Conservation (phyloP, 2,329 filamentous ascomycete genomes). For the Aschersonia sp. region DNA sequence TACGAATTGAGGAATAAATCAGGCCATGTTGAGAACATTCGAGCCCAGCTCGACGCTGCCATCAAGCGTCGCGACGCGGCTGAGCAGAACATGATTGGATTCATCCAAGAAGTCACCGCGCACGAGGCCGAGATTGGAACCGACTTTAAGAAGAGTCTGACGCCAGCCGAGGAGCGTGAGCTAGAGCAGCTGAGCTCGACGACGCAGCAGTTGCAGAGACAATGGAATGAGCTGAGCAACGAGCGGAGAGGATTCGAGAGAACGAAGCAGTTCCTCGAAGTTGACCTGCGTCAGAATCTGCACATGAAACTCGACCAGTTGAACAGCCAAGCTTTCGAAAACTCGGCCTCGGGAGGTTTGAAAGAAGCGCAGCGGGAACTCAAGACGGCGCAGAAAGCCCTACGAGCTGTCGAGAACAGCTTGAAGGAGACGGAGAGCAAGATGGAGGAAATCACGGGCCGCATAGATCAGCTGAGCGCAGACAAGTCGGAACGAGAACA, state of each 20-base stretch:
- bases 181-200: constrained; percentile 55
- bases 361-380: constrained; percentile 71
- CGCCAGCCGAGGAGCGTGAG: constrained; percentile 65
- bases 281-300: constrained; percentile 79
- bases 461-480: constrained; percentile 40
- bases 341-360: constrained; percentile 44
- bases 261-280: constrained; percentile 70
- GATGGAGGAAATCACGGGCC: constrained; percentile 38
- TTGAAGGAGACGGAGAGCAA: constrained; percentile 61
- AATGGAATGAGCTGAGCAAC: constrained; percentile 61
- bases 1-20: constrained; percentile 64
- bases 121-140: constrained; percentile 70
- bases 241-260: constrained; percentile 64
- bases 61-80: constrained; percentile 49
- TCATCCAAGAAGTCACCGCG: constrained; percentile 59
- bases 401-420: constrained; percentile 52
- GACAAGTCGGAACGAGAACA: constrained; percentile 51
- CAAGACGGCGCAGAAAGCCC: constrained; percentile 55
- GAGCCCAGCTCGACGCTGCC: constrained; percentile 59
- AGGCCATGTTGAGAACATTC: constrained; percentile 58
- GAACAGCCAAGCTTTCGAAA: constrained; percentile 59
- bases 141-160: constrained; percentile 85
- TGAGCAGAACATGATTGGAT: constrained; percentile 58
- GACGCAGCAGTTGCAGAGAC: constrained; percentile 60
- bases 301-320: constrained; percentile 79